phyloP scores from a whole-genome alignment of 78 protist species.

The Dictyostelium purpureum region DNA sequence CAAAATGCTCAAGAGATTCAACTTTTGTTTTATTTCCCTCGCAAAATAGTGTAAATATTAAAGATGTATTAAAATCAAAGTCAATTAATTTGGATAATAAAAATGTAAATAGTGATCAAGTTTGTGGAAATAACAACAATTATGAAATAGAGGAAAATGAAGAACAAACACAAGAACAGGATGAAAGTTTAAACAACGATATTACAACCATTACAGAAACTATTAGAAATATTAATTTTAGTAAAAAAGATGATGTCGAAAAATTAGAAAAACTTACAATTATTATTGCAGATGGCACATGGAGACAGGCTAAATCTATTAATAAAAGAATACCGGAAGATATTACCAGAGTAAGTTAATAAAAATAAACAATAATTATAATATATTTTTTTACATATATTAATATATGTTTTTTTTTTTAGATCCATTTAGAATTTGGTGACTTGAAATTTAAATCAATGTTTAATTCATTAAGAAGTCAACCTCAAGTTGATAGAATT shows the following conservation, averaged over 20 bases:
- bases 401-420: neutral
- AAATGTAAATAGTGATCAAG: neutral
- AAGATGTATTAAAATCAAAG: conserved; percentile 25
- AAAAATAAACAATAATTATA: neutral
- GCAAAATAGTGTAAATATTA: neutral
- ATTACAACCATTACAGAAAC: conserved; percentile 42
- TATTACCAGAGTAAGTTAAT: conserved; percentile 21
- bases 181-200: neutral
- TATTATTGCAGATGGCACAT: conserved; percentile 65
- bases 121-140: neutral
- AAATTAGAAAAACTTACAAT: conserved; percentile 17
- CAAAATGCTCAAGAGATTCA: neutral
- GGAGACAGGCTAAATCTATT: conserved; percentile 59
- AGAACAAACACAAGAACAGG: neutral
- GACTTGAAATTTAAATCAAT: conserved; percentile 33
- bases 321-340: conserved; percentile 37
- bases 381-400: neutral
- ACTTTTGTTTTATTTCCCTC: conserved; percentile 62
- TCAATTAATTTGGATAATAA: neutral
- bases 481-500: conserved; percentile 74
- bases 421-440: conserved; percentile 59
- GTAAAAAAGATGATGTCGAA: neutral
- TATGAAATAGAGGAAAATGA: neutral
- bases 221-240: conserved; percentile 7
- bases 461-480: conserved; percentile 58